phyloP scores from a whole-genome alignment of 202 grass and related monocot genomes.

The Digitaria exilis region DNA sequence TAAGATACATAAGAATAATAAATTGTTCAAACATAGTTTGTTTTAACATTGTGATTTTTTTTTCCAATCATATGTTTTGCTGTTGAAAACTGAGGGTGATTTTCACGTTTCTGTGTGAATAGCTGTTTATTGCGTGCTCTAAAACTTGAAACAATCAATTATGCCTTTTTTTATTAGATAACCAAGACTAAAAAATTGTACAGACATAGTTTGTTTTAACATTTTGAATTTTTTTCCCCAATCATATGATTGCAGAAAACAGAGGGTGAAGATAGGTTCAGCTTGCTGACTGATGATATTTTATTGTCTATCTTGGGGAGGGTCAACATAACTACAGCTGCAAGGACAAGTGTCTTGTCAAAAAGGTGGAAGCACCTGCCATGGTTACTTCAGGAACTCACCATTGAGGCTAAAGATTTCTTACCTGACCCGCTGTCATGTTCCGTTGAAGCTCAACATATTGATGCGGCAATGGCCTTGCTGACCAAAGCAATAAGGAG shows the following conservation, averaged over 20 bases:
- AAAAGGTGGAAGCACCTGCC: background rate
- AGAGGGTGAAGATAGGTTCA: background rate
- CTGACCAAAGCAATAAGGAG: no score
- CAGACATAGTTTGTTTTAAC: no score
- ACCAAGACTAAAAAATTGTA: no score
- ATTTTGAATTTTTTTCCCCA: no score
- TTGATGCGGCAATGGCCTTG: background rate
- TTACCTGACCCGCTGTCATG: background rate
- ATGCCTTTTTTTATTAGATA: no score
- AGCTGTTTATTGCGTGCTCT: no score
- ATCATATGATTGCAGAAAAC: background rate
- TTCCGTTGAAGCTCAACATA: background rate
- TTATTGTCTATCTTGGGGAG: background rate
- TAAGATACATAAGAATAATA: no score
- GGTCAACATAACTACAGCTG: background rate
- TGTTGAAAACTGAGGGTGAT: no score
- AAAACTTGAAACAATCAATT: no score
- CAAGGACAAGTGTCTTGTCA: background rate
- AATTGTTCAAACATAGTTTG: no score
- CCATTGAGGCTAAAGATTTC: background rate
- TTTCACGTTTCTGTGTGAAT: no score
- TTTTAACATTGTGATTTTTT: no score
- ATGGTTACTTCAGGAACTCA: slow-evolving; percentile 20
- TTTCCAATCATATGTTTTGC: background rate
- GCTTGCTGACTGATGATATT: background rate